These are phyloP conservation scores for Musa acuminata DNA, from an alignment of 176 grass and related monocot species.

Conservation along the genomic window DNA sequence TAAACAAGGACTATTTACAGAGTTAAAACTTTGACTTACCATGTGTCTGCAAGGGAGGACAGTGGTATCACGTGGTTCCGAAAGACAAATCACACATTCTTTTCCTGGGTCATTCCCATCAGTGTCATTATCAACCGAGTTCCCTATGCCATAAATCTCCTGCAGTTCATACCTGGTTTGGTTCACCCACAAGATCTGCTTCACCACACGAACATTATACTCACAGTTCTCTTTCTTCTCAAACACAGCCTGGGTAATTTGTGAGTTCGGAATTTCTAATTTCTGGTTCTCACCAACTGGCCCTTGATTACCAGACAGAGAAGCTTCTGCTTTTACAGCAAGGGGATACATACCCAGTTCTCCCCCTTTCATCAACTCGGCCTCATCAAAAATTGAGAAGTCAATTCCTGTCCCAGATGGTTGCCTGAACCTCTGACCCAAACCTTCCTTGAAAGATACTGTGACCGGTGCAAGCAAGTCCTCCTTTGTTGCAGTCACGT, in stretches of 20 bases:
- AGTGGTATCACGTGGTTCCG: constrained; percentile 90
- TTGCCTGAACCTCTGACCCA: constrained; percentile 88
- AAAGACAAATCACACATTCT: constrained; percentile 97
- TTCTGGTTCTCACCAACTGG: constrained; percentile 47
- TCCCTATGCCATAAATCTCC: constrained; percentile 98
- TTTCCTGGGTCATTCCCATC: constrained; percentile 90
- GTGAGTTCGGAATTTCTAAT: constrained; percentile 52
- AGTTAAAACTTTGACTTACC: constrained; percentile 34
- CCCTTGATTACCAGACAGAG: constrained; percentile 30
- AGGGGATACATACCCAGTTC: constrained; percentile 71
- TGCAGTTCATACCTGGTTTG: constrained; percentile 77
- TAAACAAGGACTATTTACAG: not conserved
- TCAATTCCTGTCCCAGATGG: constrained; percentile 87
- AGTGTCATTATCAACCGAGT: constrained; percentile 69
- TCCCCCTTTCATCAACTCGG: constrained; percentile 53
- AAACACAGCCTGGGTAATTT: constrained; percentile 91
- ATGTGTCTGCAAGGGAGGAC: constrained; percentile 98
- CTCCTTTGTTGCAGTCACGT: constrained; percentile 50
- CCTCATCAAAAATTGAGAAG: constrained; percentile 62
- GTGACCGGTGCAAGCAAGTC: constrained; percentile 63
- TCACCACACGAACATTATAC: constrained; percentile 64
- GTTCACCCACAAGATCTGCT: constrained; percentile 93
- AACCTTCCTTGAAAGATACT: constrained; percentile 74
- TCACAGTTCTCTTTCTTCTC: constrained; percentile 81
- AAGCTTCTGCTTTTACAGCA: constrained; percentile 86